phyloP scores from a whole-genome alignment of 345 rosid species.

The Eutrema japonicum region DNA sequence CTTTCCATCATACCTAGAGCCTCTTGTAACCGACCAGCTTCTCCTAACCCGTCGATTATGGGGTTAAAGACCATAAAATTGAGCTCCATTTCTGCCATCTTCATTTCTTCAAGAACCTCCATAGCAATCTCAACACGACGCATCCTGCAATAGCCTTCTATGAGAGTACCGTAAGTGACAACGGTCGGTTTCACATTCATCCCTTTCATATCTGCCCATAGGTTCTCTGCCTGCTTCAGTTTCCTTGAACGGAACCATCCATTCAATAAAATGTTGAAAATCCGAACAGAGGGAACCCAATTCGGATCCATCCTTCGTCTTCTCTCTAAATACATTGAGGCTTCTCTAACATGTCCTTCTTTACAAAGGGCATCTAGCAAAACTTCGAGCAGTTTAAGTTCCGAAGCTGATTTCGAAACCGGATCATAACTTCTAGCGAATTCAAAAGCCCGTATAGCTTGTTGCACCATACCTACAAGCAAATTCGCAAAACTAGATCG shows the following conservation, averaged over 20 bases:
- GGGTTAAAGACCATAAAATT: slow-evolving; percentile 69
- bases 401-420: slow-evolving; percentile 43
- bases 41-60: slow-evolving; percentile 77
- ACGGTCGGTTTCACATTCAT: slow-evolving; percentile 59
- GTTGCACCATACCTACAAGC: slow-evolving; percentile 61
- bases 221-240: slow-evolving; percentile 68
- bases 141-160: slow-evolving; percentile 83
- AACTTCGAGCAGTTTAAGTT: slow-evolving; percentile 57
- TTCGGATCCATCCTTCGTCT: slow-evolving; percentile 42
- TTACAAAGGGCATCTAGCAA: slow-evolving; percentile 85
- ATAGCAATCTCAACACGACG: slow-evolving; percentile 66
- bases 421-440: slow-evolving; percentile 52
- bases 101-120: slow-evolving; percentile 71
- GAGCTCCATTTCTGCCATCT: slow-evolving; percentile 59
- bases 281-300: slow-evolving; percentile 65
- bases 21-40: slow-evolving; percentile 73
- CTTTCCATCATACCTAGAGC: slow-evolving; percentile 70
- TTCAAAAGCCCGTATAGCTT: slow-evolving; percentile 74
- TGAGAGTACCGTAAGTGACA: slow-evolving; percentile 78
- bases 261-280: slow-evolving; percentile 71
- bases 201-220: slow-evolving; percentile 70
- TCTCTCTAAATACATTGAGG: slow-evolving; percentile 53
- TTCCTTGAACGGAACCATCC: slow-evolving; percentile 84
- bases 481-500: slow-evolving; percentile 1
- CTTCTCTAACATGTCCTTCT: slow-evolving; percentile 71